Percentiles rank a stretch among this genome's conserved stretches.
phyloP scores from a whole-genome alignment of 208 protist species.

The Trypanosoma cruzi region DNA sequence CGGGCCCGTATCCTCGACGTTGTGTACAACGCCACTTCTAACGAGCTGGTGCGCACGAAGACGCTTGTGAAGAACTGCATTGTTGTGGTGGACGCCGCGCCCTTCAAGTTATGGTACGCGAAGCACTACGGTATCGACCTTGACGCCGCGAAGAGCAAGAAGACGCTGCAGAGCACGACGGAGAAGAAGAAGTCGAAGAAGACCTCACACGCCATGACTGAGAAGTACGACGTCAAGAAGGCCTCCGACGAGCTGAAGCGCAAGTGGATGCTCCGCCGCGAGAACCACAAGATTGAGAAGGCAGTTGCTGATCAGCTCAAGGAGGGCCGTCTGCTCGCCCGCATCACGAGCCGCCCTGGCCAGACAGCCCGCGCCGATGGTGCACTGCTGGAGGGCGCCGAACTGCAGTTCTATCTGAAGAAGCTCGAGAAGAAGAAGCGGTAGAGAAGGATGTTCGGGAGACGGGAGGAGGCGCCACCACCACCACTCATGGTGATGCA shows the following conservation, averaged over 20 bases:
- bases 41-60: slow-evolving; percentile 99
- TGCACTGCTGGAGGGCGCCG: slow-evolving; percentile 99
- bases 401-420: slow-evolving; percentile 99
- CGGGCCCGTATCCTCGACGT: slow-evolving; percentile 98
- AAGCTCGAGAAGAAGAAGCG: slow-evolving; percentile 99
- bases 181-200: slow-evolving; percentile 86
- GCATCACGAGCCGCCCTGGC: slow-evolving; percentile 98
- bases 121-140: slow-evolving; percentile 97
- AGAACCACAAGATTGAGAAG: slow-evolving; percentile 87
- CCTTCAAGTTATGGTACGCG: slow-evolving; percentile 99
- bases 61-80: slow-evolving; percentile 99
- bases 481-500: neutral
- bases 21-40: slow-evolving; percentile 99
- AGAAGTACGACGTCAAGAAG: slow-evolving; percentile 84
- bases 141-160: slow-evolving; percentile 93
- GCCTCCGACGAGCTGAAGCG: slow-evolving; percentile 71
- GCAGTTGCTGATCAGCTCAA: slow-evolving; percentile 93
- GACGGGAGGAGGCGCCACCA: neutral
- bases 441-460: slow-evolving; percentile 27
- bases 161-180: slow-evolving; percentile 33
- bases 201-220: slow-evolving; percentile 36
- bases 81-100: slow-evolving; percentile 97
- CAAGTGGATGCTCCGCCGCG: slow-evolving; percentile 68
- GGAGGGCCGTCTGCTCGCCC: slow-evolving; percentile 94
- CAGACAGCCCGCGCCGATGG: slow-evolving; percentile 98